Evolutionary conservation across 305 asterid genomes (phyloP).

Genomic region (Solanum hybrid): DNA sequence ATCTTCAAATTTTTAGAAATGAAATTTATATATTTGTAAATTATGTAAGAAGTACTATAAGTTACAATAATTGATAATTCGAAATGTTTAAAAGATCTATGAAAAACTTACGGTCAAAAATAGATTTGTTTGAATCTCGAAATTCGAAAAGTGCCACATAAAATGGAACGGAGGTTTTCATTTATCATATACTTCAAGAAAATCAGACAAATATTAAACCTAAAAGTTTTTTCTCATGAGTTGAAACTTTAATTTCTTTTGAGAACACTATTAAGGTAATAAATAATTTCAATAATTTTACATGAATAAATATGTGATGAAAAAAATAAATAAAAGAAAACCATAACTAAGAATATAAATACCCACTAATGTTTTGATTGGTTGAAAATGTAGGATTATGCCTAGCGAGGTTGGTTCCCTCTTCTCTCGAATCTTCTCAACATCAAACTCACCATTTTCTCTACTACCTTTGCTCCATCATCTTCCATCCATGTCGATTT

Average conservation of each 20-base stretch:
- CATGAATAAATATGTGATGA: not conserved
- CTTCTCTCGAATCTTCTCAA: not conserved
- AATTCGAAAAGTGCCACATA: too few species aligned
- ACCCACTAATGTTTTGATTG: not conserved
- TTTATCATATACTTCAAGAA: too few species aligned
- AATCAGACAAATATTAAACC: too few species aligned
- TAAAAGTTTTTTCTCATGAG: not conserved
- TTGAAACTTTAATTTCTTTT: not conserved
- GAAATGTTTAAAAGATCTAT: too few species aligned
- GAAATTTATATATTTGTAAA: too few species aligned
- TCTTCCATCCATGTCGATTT: slow-evolving; percentile 48
- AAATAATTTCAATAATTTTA: too few species aligned
- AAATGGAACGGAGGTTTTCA: too few species aligned
- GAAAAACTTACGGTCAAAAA: too few species aligned
- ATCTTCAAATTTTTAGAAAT: too few species aligned
- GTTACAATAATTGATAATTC: too few species aligned
- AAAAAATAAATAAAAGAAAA: not conserved
- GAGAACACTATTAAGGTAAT: not conserved
- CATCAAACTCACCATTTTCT: not conserved
- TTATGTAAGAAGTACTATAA: too few species aligned
- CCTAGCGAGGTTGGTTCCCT: not conserved
- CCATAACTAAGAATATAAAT: not conserved
- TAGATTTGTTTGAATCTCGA: too few species aligned
- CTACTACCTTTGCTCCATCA: not conserved
- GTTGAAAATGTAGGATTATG: not conserved